phyloP scores from a whole-genome alignment of 306 rosid species.

The Luffa aegyptiaca region DNA sequence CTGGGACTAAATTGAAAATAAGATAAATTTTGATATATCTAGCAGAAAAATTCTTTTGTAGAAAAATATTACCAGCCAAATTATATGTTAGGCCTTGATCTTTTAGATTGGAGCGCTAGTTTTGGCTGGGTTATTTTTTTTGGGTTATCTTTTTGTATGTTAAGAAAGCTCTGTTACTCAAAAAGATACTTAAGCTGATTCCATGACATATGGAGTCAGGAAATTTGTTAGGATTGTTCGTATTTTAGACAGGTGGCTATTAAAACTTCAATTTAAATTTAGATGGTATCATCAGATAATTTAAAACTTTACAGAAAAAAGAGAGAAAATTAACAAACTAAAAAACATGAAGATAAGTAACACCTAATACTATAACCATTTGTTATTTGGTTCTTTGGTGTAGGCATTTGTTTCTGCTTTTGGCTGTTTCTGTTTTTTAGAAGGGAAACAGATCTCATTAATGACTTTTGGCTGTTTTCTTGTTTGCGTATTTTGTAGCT shows the following conservation, averaged over 20 bases:
- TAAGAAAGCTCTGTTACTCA: no score
- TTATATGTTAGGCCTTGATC: no score
- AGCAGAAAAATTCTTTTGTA: not conserved
- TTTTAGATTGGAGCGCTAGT: no score
- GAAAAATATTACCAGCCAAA: not conserved
- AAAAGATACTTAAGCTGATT: no score
- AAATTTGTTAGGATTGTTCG: not conserved
- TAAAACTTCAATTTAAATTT: not conserved
- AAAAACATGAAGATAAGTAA: not conserved
- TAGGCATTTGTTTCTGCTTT: not conserved
- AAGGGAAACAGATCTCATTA: no score
- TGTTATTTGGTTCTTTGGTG: not conserved
- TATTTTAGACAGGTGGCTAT: not conserved
- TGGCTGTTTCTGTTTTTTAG: not conserved
- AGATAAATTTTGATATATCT: no score
- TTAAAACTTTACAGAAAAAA: not conserved
- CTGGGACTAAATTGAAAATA: no score
- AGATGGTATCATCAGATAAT: not conserved
- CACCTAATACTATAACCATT: not conserved
- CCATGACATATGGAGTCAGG: not conserved
- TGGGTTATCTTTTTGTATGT: no score
- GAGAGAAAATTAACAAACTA: not conserved
- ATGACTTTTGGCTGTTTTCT: not conserved
- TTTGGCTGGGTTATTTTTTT: not conserved
- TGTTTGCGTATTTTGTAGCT: not conserved